Base-by-base conservation (phyloP, 257 asterid genomes). In the Solanum pinnatisectum region DNA sequence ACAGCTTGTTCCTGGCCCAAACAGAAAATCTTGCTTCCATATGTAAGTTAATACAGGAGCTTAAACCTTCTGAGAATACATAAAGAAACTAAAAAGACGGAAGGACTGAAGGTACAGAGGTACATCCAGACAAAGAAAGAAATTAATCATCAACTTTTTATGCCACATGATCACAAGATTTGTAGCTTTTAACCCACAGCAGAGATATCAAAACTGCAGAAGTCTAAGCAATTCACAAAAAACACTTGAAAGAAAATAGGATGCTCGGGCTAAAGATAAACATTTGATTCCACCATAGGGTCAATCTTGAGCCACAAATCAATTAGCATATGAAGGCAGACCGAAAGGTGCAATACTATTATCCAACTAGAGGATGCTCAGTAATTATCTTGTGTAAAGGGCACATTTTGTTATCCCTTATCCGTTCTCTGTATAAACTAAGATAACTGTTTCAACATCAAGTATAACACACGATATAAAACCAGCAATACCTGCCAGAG, bases 401-500 rank as follows among this genome's bases (percentile, higher is more conserved):
- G 85, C 68, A 81, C 86, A 49, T 23, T 49, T 79, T 82, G 25
- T 49, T 18, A 82, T 49, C 86, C 63, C 60, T 49, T 49, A 82
- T 82, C 44, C 9, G 0, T 30, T 46, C 42, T 32, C 70, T 16
- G 32, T 81, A 49, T 12, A 49, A 82, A 49, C 44, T 49, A 49
- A 49, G 56, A 49, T 20, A 52, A 82, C 85, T 32, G 22, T 49
- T 49, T 82, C 70, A 30, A 18, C 35, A 49, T 49, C 86, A 18
- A 82, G 85, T 49, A 65, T 30, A 49, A 83, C 33, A 36, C 63
- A 49, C 0, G 30, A 82, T 39, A 83, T 49, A 52, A 87, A 89
- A 79, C 59, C 46, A 76, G 84, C 68, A 68, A 82, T 93, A 97
- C 99, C 99, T 95, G 93, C 99, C 96, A 91, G 99, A 96, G 91